Evolutionary conservation across 2,329 filamentous ascomycete species (phyloP).

Genomic region (Aureobasidium melanogenum): DNA sequence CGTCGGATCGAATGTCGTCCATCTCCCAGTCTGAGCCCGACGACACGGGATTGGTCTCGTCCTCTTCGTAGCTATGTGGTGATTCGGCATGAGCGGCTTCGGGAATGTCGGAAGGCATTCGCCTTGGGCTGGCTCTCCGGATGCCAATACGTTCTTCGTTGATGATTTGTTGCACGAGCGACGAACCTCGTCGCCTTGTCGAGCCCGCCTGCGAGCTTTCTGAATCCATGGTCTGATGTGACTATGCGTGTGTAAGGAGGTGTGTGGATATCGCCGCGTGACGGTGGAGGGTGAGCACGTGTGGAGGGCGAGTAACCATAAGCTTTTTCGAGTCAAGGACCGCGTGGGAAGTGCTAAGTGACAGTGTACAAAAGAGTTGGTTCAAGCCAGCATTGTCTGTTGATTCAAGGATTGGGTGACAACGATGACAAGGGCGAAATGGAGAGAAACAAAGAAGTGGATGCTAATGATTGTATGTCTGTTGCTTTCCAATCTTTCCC

Average conservation of each 20-base stretch:
- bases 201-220: constrained; percentile 8
- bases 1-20: constrained; percentile 55
- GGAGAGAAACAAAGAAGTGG: neutral
- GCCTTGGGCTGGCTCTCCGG: constrained; percentile 4
- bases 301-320: neutral
- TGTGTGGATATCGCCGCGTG: neutral
- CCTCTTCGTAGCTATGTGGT: constrained; percentile 24
- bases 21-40: constrained; percentile 47
- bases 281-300: neutral
- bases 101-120: constrained; percentile 12
- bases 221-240: neutral
- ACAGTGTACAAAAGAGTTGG: neutral
- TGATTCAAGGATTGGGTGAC: neutral
- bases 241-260: neutral
- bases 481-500: neutral
- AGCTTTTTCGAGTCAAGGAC: neutral
- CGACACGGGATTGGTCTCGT: constrained; percentile 22
- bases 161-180: constrained; percentile 6
- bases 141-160: neutral
- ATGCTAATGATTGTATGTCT: constrained; percentile 6
- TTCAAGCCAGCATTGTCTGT: neutral
- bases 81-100: constrained; percentile 10
- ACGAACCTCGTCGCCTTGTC: constrained; percentile 3
- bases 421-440: neutral
- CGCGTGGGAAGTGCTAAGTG: neutral